Base-by-base conservation (phyloP, 129 eudicot species). In the Cynara cardunculus region DNA sequence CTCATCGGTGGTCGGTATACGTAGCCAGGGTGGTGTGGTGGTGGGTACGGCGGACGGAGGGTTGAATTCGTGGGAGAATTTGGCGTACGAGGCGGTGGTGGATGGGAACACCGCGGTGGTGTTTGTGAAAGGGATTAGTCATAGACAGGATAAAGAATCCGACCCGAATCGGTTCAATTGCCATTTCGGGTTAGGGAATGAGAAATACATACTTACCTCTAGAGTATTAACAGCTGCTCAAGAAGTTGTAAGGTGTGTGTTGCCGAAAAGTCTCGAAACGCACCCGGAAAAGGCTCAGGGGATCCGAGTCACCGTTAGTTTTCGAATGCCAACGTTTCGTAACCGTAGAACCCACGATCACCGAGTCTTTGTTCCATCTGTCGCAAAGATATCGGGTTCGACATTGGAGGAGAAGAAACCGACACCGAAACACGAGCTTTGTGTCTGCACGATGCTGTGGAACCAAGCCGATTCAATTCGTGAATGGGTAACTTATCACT, bases 401-500 rank as follows among this genome's bases (percentile, higher is more conserved):
- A 30, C 22, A 18, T 5, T 9, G 0, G 22, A 53, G 64, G 19
- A 0, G 8, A 6, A 53, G 24, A 10, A 0, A 69, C 27, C 22
- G n/a, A 13, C 3, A 12, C 41, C 31, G 18, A 92, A 92, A 74
- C 85, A 91, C 53, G 88, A 90, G 82, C 97, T 95, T 77, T 95
- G 99, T 77, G 96, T 79, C 78, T 95, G 99, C 77, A 89, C 97
- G 22, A 95, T 95, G 99, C 84, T 95, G 75, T 95, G 99, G 99
- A 95, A 95, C 82, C 99, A 95, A 66, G 99, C 89, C 0, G 80
- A 89, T n/a, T 87, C 97, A 13, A 78, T 95, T 25, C 91, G 95
- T 0, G 99, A 95, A 71, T 95, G 99, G 99, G 74, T 92, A 22
- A 89, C 74, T 8, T 95, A 95, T 78, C 99, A 95, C 74, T 73